phyloP scores from a whole-genome alignment of 202 grass and related monocot species.

The Panicum virgatum region DNA sequence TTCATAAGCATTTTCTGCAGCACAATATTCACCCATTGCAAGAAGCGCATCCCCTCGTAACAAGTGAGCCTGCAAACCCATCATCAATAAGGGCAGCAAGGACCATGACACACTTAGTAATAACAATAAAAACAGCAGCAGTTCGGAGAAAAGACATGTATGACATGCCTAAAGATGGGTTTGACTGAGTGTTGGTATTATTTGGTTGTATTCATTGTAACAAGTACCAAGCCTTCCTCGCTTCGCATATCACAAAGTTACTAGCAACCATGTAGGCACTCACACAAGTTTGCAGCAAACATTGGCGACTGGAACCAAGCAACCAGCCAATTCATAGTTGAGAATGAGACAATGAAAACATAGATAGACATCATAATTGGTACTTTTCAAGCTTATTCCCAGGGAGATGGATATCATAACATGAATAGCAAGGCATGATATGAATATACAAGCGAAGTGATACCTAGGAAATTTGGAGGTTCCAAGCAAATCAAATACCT shows the following conservation, averaged over 20 bases:
- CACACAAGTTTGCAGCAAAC: background rate
- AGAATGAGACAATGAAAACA: background rate
- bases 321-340: background rate
- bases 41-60: slow-evolving; percentile 70
- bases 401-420: background rate
- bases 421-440: background rate
- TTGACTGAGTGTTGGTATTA: background rate
- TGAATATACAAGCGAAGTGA: slow-evolving; percentile 11
- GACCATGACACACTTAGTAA: background rate
- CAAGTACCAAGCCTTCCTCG: background rate
- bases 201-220: background rate
- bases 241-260: background rate
- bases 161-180: background rate
- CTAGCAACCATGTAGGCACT: background rate
- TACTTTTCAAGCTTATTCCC: background rate
- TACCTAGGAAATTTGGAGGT: slow-evolving; percentile 39
- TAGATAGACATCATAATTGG: background rate
- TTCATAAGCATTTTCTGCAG: slow-evolving; percentile 65
- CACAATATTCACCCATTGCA: slow-evolving; percentile 54
- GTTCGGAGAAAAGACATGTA: background rate
- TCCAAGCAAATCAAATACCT: slow-evolving; percentile 21
- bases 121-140: background rate
- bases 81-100: slow-evolving; percentile 5
- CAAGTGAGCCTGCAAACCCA: slow-evolving; percentile 67
- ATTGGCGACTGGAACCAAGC: background rate